Evolutionary conservation across 1,284 basidiomycete species (phyloP), one percentile per base, ranked within the genome.

Genomic region (Rugosomyces carneus): DNA sequence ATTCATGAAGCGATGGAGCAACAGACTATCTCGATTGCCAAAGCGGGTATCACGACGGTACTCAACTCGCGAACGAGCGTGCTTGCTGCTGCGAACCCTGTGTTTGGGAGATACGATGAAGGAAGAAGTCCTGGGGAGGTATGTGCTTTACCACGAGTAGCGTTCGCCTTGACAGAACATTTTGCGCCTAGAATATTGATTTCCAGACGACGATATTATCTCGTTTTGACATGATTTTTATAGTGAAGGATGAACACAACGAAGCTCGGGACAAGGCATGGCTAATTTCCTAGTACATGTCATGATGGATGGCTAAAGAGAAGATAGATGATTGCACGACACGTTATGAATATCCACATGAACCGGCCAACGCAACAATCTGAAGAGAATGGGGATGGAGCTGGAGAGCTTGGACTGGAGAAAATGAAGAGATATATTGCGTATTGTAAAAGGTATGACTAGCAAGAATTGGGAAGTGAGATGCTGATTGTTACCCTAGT

Each of bases 1-100:
- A 99, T 99, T 51, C 96, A 99, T 69, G 96, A 99, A 69, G 96
- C 95, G 13, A 99, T 99, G 95, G 95, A 99, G 61, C 95, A 99
- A 63, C 95, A 99, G 64, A 99, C 95, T 0, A 99, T 99, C 57
- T 99, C 96, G 1, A 98, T 99, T 55, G 95, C 95, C 27, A 99
- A 99, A 67, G 96, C 96, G 2, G 96, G 96, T 54, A 99, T 99
- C 55, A 99, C 96, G 0, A 99, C 96, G 0, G 93, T 98, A 19
- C 73, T 99, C 32, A 99, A 99, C 68, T 95, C 93, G 1, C 75
- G 96, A 39, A 98, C 96, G 0, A 93, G 90, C 51, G 95, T 99
- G 5, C 76, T 99, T 21, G 96, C 96, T 0, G 96, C 96, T 2
- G 96, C 96, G 8, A 99, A 99, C 69, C 96, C 96, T 1, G 93